A percentile compares a stretch with the other conserved stretches of the same genome.
Conservation (phyloP, 306 rosid species). For the Purshia tridentata region DNA sequence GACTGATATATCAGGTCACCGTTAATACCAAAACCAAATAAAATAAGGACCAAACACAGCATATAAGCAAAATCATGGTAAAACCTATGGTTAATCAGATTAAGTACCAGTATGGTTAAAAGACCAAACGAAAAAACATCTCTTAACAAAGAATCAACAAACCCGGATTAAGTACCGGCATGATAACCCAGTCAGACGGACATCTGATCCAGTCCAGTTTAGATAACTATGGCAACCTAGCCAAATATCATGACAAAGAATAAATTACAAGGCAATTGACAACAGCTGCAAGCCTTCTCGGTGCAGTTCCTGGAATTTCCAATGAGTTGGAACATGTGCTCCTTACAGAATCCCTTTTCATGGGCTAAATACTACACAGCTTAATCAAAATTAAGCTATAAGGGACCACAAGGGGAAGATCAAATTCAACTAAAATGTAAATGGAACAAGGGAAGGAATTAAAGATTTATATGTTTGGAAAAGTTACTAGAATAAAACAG, state of each 20-base stretch:
- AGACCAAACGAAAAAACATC: no score
- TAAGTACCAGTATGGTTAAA: not conserved
- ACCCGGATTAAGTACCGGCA: not conserved
- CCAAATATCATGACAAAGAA: not conserved
- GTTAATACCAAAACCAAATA: not conserved
- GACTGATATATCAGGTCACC: not conserved
- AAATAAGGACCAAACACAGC: not conserved
- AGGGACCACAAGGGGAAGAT: conserved; percentile 16
- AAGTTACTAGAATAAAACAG: conserved; percentile 21
- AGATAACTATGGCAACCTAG: not conserved
- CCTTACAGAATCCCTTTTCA: not conserved
- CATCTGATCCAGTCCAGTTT: not conserved
- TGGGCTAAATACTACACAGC: conserved; percentile 28
- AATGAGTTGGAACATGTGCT: conserved; percentile 15
- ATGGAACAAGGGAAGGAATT: conserved; percentile 31
- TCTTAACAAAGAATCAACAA: not conserved
- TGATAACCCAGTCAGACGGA: not conserved
- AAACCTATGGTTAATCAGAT: not conserved
- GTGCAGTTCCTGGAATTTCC: conserved; percentile 26
- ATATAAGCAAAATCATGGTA: not conserved
- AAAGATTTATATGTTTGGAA: conserved; percentile 13
- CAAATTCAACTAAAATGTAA: conserved; percentile 13
- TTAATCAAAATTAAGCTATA: conserved; percentile 17
- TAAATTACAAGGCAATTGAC: conserved; percentile 1
- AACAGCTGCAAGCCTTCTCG: conserved; percentile 19